Evolutionary conservation across 2,329 filamentous ascomycete genomes (phyloP).

Genomic region (Fusarium longipes): DNA sequence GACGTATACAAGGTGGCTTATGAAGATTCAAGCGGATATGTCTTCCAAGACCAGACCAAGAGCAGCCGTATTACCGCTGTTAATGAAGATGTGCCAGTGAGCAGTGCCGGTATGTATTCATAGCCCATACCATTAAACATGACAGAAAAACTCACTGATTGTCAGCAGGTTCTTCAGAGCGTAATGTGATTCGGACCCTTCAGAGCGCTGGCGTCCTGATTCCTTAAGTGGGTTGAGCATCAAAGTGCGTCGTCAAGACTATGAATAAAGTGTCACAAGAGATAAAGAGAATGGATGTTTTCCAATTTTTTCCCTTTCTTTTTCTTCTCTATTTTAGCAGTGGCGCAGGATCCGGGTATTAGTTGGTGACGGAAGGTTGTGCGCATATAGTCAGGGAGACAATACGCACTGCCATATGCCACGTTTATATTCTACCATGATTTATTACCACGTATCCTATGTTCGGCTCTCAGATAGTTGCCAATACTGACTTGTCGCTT

Average conservation of each 20-base stretch:
- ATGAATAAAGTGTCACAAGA: accelerated
- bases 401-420: not conserved
- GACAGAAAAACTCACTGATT: no score
- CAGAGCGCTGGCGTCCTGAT: slow-evolving; percentile 2
- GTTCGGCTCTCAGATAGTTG: not conserved
- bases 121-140: no score
- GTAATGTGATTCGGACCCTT: slow-evolving; percentile 2
- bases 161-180: slow-evolving; percentile 14
- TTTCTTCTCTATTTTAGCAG: not conserved
- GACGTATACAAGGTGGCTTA: slow-evolving; percentile 45
- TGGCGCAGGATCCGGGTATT: not conserved
- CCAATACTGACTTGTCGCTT: not conserved
- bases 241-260: not conserved
- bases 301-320: not conserved
- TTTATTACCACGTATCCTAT: not conserved
- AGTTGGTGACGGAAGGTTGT: not conserved
- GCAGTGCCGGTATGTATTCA: slow-evolving; percentile 13
- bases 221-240: not conserved
- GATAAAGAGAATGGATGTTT: not conserved
- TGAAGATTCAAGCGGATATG: slow-evolving; percentile 18
- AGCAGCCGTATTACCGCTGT: slow-evolving; percentile 30
- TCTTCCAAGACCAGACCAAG: slow-evolving; percentile 30
- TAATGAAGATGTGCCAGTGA: slow-evolving; percentile 7
- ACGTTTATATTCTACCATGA: not conserved
- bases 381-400: not conserved